phyloP scores from a whole-genome alignment of 176 grass and related monocot species.

The Oryza brachyantha region DNA sequence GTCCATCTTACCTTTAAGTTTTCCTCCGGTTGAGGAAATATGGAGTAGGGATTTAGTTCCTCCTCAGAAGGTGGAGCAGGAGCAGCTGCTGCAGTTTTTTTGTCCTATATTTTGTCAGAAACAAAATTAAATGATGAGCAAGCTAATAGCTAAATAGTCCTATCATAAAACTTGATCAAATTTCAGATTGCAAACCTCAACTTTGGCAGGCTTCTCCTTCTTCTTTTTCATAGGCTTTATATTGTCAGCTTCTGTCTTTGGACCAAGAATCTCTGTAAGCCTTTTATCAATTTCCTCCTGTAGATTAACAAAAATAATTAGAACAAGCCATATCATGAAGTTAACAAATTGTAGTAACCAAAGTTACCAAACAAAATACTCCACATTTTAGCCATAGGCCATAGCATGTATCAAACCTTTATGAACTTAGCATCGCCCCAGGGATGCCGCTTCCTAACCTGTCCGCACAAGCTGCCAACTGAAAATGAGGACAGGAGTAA shows the following conservation, averaged over 20 bases:
- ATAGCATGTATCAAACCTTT: conserved; percentile 43
- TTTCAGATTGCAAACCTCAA: conserved; percentile 55
- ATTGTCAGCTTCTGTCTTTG: conserved; percentile 86
- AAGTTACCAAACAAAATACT: background rate
- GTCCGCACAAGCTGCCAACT: conserved; percentile 62
- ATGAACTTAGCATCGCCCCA: conserved; percentile 62
- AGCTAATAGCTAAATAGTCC: background rate
- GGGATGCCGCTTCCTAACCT: conserved; percentile 55
- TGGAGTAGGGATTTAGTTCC: conserved; percentile 86
- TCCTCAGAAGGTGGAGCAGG: conserved; percentile 64
- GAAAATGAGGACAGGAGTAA: conserved; percentile 14
- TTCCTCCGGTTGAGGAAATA: conserved; percentile 89
- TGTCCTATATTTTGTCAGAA: conserved; percentile 52
- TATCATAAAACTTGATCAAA: background rate
- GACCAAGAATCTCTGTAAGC: conserved; percentile 77
- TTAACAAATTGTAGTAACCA: background rate
- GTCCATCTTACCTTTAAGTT: conserved; percentile 63
- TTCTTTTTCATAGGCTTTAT: conserved; percentile 93
- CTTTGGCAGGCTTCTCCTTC: conserved; percentile 89
- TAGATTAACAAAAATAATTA: background rate
- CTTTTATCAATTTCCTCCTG: conserved; percentile 86
- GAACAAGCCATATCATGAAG: background rate
- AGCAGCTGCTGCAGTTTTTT: conserved; percentile 51
- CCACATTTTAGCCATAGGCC: background rate
- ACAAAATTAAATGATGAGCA: conserved; percentile 13